Percentiles rank a stretch among this genome's conserved stretches.
Evolutionary conservation across 1,284 basidiomycete species (phyloP).

Genomic region (Pisolithus thermaeus): DNA sequence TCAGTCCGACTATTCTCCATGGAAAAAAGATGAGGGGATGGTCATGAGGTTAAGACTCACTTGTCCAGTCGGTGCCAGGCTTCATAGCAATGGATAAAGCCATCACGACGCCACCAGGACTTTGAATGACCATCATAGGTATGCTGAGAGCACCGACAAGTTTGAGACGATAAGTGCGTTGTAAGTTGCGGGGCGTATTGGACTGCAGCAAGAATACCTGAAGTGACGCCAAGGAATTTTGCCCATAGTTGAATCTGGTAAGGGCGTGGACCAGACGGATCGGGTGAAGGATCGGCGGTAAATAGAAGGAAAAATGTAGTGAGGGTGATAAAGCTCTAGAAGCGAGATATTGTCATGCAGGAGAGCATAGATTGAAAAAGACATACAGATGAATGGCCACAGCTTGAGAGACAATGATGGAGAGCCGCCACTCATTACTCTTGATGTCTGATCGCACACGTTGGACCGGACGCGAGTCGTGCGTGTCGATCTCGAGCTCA

Average conservation of each 20-base stretch:
- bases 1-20: background rate
- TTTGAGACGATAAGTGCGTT: slow-evolving; percentile 71
- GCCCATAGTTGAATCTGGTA: slow-evolving; percentile 63
- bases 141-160: slow-evolving; percentile 91
- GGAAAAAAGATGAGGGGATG: background rate
- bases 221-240: slow-evolving; percentile 81
- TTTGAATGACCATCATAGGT: slow-evolving; percentile 93
- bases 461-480: slow-evolving; percentile 37
- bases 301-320: slow-evolving; percentile 54
- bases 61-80: slow-evolving; percentile 85
- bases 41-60: slow-evolving; percentile 36
- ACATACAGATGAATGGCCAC: slow-evolving; percentile 73
- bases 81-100: slow-evolving; percentile 65
- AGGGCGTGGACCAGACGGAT: slow-evolving; percentile 30
- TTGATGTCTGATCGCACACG: slow-evolving; percentile 44
- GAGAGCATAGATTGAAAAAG: slow-evolving; percentile 7
- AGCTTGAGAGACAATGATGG: slow-evolving; percentile 69
- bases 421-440: slow-evolving; percentile 71
- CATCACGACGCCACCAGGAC: slow-evolving; percentile 87
- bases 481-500: slow-evolving; percentile 39
- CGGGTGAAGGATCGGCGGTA: slow-evolving; percentile 35
- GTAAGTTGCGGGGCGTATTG: slow-evolving; percentile 91
- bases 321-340: slow-evolving; percentile 47
- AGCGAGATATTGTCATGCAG: slow-evolving; percentile 7
- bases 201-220: slow-evolving; percentile 69